phyloP scores from a whole-genome alignment of 805 yeast genomes.

The Candida endomychidarum region DNA sequence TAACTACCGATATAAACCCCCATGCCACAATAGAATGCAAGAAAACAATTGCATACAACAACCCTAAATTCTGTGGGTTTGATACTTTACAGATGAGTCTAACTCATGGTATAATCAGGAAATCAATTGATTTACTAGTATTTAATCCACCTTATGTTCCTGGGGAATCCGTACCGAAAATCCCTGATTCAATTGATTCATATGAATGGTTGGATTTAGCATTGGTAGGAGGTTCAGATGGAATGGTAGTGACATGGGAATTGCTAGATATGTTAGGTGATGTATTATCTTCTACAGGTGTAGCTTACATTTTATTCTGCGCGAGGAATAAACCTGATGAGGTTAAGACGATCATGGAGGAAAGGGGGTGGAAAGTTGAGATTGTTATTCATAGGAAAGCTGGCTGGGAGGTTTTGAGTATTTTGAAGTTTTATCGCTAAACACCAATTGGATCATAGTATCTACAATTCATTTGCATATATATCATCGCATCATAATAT shows the following conservation, averaged over 20 bases:
- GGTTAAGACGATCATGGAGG: conserved; percentile 50
- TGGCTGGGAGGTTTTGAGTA: conserved; percentile 91
- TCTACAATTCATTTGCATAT: no score
- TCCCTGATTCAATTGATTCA: conserved; percentile 48
- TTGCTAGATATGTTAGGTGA: conserved; percentile 55
- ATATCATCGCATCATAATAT: no score
- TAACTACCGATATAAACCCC: conserved; percentile 81
- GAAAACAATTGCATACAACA: conserved; percentile 24
- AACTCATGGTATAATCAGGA: conserved; percentile 46
- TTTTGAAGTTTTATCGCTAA: conserved; percentile 52
- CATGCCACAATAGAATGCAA: conserved; percentile 59
- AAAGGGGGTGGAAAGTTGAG: conserved; percentile 52
- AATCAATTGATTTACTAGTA: conserved; percentile 65
- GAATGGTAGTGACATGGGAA: conserved; percentile 80
- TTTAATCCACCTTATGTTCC: conserved; percentile 99
- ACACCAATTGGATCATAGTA: neutral
- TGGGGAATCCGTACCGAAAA: conserved; percentile 65
- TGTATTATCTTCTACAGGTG: conserved; percentile 58
- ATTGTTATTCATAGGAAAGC: conserved; percentile 72
- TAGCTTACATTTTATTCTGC: conserved; percentile 87
- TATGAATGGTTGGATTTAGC: conserved; percentile 86
- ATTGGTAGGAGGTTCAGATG: conserved; percentile 82
- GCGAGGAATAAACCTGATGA: conserved; percentile 80
- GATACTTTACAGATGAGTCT: conserved; percentile 55
- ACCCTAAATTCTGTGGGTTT: neutral